Conservation (phyloP, 1,139 yeast genomes). For the Saccharomycopsis crataegensis region DNA sequence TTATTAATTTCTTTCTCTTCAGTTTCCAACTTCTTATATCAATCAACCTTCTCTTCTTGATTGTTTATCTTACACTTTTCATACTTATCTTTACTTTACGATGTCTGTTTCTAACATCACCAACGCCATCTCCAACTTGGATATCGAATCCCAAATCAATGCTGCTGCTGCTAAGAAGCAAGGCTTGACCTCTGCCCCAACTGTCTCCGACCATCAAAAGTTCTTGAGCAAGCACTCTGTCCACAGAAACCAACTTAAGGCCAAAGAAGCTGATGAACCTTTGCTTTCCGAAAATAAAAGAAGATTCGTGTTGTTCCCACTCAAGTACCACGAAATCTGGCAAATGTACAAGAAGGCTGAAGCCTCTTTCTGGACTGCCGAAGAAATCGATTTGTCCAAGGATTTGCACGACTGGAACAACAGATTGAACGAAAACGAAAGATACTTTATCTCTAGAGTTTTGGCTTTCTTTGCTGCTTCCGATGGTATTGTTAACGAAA, state of each 20-base stretch:
- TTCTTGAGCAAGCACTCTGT: conserved; percentile 55
- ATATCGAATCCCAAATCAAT: conserved; percentile 14
- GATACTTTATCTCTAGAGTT: conserved; percentile 84
- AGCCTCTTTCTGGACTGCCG: conserved; percentile 99
- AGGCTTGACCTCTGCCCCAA: conserved; percentile 1
- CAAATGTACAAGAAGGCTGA: conserved; percentile 98
- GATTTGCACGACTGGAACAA: conserved; percentile 89
- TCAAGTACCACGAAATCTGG: conserved; percentile 97
- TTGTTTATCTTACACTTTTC: not conserved
- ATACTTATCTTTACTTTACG: not conserved
- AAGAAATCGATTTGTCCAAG: conserved; percentile 93
- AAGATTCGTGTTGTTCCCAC: conserved; percentile 94
- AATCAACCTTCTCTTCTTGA: not conserved
- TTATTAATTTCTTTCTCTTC: not conserved
- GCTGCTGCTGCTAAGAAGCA: conserved; percentile 19
- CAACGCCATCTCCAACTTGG: conserved; percentile 8
- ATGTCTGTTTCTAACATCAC: conserved; percentile 12
- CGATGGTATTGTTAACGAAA: conserved; percentile 96
- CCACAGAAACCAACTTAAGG: conserved; percentile 68
- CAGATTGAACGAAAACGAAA: conserved; percentile 78
- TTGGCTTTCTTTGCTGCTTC: conserved; percentile 98
- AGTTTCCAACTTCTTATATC: not conserved
- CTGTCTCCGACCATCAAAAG: conserved; percentile 34
- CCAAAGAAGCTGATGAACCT: conserved; percentile 81
- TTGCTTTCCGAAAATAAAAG: conserved; percentile 77